Conservation (phyloP, 192 early-diverging fungal genomes). For the Physocladia obscura region DNA sequence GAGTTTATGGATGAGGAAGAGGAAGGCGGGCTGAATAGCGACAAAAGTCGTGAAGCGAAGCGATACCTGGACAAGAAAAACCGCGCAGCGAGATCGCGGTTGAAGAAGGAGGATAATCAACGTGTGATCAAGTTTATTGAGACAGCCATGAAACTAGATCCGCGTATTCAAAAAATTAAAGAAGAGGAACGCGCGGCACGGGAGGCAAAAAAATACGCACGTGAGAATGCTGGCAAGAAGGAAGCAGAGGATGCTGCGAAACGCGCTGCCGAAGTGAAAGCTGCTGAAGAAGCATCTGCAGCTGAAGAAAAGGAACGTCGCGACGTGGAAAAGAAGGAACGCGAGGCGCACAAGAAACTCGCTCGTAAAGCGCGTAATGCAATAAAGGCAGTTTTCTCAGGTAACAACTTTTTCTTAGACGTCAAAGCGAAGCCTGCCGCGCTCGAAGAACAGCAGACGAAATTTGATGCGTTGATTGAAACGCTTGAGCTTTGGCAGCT, state of each 20-base stretch:
- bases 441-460: constrained; percentile 69
- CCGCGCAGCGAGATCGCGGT: constrained; percentile 82
- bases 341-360: constrained; percentile 82
- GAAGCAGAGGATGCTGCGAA: constrained; percentile 49
- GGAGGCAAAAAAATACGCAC: constrained; percentile 87
- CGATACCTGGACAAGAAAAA: constrained; percentile 95
- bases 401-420: constrained; percentile 77
- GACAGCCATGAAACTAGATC: constrained; percentile 79
- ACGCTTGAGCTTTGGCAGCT: constrained; percentile 37
- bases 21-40: constrained; percentile 59
- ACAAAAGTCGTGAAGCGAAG: constrained; percentile 92
- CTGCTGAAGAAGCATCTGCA: constrained; percentile 58
- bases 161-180: constrained; percentile 86
- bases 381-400: constrained; percentile 75
- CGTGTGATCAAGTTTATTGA: constrained; percentile 85
- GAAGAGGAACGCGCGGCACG: constrained; percentile 87
- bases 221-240: constrained; percentile 64
- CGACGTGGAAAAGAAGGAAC: constrained; percentile 66
- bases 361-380: constrained; percentile 91
- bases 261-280: constrained; percentile 60
- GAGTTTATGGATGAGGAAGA: constrained; percentile 98
- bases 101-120: constrained; percentile 97
- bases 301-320: constrained; percentile 65
- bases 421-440: constrained; percentile 59
- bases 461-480: constrained; percentile 77